Evolutionary conservation across 1,284 basidiomycete species (phyloP), one percentile per base, ranked within the genome.

Genomic region (Salmacisia buchloeana): DNA sequence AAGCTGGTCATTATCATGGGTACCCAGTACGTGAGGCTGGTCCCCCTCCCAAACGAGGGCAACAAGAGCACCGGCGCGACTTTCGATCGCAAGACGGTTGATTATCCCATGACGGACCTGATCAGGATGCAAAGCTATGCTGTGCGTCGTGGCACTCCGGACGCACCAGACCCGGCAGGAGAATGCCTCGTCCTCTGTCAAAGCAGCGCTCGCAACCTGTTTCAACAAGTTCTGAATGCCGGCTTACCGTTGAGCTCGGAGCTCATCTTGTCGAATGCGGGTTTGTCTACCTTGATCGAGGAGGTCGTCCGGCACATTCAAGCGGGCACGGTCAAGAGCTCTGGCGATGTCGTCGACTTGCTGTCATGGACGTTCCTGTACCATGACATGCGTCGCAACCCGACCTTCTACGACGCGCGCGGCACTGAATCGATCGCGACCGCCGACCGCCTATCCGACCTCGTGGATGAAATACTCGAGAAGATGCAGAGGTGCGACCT

Each of bases 111-210:
- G 35, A 83, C 86, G 34, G 94, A 97, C 74, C 81, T 99, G 52
- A 87, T 90, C 59, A 87, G 87, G 63, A 97, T 98, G 91, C 92
- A 97, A 80, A 87, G 91, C 58, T 86, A 88, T 29, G 92, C 93
- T 0, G 85, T 88, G 54, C 85, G 85, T 52, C 88, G 87, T 71
- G 81, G 83, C 15, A 33, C 76, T 81, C 27, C 67, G 15, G 46
- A 59, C n/a, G 36, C 62, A n/a, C 65, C 70, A 3, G 66, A 63
- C 23, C 60, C 70, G 43, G 66, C 63, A 68, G 76, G 46, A 62
- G 41, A 81, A 74, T 21, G 92, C 90, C 0, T 84, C 84, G 65
- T 94, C 91, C 82, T 85, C 81, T 97, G 64, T 89, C 97, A 81
- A 94, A 92, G 79, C 90, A 93, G 77, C 83, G 87, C 29, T 90